phyloP scores from a whole-genome alignment of 2,329 filamentous ascomycete species.

The Berkeleyomyces basicola region DNA sequence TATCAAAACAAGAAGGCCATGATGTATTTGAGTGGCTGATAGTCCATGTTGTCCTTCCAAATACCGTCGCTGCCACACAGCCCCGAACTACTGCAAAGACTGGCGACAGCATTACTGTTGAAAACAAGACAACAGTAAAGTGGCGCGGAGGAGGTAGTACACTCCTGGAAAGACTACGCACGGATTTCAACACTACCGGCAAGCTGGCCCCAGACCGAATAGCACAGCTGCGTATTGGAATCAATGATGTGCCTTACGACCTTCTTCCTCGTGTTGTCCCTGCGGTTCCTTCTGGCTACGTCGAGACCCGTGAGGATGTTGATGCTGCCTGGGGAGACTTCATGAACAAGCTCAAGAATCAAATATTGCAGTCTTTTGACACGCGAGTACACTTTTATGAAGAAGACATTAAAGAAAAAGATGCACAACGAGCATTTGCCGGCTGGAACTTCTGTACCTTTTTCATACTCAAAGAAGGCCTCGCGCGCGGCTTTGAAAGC shows the following conservation, averaged over 20 bases:
- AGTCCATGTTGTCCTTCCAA: constrained; percentile 78
- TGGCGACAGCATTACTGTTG: constrained; percentile 38
- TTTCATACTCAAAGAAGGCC: constrained; percentile 90
- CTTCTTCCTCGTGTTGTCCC: constrained; percentile 45
- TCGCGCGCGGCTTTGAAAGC: constrained; percentile 88
- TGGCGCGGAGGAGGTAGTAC: constrained; percentile 70
- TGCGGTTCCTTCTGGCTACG: constrained; percentile 45
- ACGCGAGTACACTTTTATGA: constrained; percentile 84
- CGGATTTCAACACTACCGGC: constrained; percentile 63
- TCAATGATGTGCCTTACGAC: constrained; percentile 52
- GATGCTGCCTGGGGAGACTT: constrained; percentile 73
- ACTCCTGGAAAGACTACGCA: constrained; percentile 72
- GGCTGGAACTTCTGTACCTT: constrained; percentile 99
- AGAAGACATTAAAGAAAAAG: constrained; percentile 89
- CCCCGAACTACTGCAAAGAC: constrained; percentile 44
- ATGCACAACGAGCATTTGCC: constrained; percentile 68
- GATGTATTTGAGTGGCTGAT: constrained; percentile 96
- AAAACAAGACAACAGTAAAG: constrained; percentile 47
- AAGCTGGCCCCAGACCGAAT: constrained; percentile 64
- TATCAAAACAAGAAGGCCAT: constrained; percentile 69
- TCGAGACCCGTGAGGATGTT: constrained; percentile 59
- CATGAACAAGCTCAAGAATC: constrained; percentile 67
- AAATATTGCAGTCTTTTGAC: constrained; percentile 83
- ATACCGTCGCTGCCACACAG: constrained; percentile 64
- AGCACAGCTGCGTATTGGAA: constrained; percentile 65